phyloP scores from a whole-genome alignment of 495 filamentous ascomycete genomes.

The Penicillium herquei region DNA sequence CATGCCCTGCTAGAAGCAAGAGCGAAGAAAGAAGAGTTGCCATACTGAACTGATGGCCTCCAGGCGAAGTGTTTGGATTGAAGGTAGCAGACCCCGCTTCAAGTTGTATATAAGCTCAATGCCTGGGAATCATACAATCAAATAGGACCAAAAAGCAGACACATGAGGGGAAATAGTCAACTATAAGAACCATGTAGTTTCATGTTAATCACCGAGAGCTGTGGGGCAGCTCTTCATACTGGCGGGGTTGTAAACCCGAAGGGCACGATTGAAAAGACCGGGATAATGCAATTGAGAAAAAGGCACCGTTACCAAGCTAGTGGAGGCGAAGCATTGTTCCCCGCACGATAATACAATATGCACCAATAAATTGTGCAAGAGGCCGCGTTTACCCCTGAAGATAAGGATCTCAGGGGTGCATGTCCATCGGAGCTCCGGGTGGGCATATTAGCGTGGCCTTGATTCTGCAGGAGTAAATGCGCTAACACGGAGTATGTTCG shows the following conservation, averaged over 20 bases:
- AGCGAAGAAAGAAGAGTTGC: not conserved
- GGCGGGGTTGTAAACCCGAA: not conserved
- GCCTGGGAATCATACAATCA: too few relatives aligned
- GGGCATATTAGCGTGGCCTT: not conserved
- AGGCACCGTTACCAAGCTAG: conserved; percentile 1
- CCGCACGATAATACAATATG: conserved; percentile 11
- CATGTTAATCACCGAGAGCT: too few relatives aligned
- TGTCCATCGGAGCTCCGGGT: conserved; percentile 6
- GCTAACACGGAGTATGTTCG: not conserved
- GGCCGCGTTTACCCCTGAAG: conserved; percentile 17
- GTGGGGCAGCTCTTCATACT: too few relatives aligned
- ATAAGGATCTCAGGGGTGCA: conserved; percentile 7
- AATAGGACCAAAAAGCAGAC: too few relatives aligned
- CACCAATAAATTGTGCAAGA: conserved; percentile 6
- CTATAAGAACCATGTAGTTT: too few relatives aligned
- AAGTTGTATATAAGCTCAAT: too few relatives aligned
- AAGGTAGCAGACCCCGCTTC: too few relatives aligned
- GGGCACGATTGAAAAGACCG: conserved; percentile 3
- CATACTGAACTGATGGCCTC: not conserved
- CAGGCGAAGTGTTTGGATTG: not conserved
- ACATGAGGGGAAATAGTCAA: too few relatives aligned
- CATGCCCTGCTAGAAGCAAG: not conserved
- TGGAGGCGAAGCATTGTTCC: conserved; percentile 6
- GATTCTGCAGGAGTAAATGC: not conserved
- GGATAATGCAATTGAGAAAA: conserved; percentile 3